Percentiles rank a stretch among this genome's conserved stretches.
Evolutionary conservation across 306 rosid genomes (phyloP).

Genomic region (Hippophae gyantsensis): DNA sequence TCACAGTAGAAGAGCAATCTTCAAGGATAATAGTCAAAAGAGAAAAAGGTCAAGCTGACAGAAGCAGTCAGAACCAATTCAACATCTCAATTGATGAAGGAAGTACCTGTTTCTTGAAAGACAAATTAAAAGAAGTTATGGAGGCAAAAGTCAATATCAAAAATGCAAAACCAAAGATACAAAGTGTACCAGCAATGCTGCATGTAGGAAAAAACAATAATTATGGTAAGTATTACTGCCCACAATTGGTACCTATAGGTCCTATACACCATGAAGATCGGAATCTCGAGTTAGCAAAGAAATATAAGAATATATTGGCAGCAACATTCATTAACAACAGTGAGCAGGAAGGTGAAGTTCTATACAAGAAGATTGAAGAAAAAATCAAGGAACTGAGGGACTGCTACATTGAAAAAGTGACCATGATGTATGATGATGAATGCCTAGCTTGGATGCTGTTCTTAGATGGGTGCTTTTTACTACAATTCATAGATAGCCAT

Average conservation of each 20-base stretch:
- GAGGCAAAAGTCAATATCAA: too few species aligned
- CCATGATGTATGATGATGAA: not conserved
- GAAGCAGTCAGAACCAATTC: too few species aligned
- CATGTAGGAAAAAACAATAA: not conserved
- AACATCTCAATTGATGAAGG: too few species aligned
- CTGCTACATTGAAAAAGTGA: slow-evolving; percentile 3
- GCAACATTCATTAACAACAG: not conserved
- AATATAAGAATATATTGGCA: slow-evolving; percentile 4
- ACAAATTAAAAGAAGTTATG: too few species aligned
- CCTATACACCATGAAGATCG: slow-evolving; percentile 14
- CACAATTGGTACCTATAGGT: slow-evolving; percentile 16
- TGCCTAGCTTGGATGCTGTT: slow-evolving; percentile 11
- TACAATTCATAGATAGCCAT: slow-evolving; percentile 2
- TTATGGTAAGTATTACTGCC: slow-evolving; percentile 1
- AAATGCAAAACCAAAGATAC: slow-evolving; percentile 12
- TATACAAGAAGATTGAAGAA: not conserved
- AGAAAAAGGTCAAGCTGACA: too few species aligned
- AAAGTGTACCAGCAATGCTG: slow-evolving; percentile 9
- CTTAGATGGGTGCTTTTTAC: slow-evolving; percentile 18
- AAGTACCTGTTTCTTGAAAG: too few species aligned
- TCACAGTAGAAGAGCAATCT: too few species aligned
- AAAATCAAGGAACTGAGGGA: not conserved
- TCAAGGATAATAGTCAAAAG: too few species aligned
- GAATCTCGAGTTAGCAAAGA: not conserved
- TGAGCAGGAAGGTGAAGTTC: not conserved